Evolutionary conservation across 2,329 filamentous ascomycete genomes (phyloP), one percentile per base, ranked within the genome.

Genomic region (Penicillium sp.): DNA sequence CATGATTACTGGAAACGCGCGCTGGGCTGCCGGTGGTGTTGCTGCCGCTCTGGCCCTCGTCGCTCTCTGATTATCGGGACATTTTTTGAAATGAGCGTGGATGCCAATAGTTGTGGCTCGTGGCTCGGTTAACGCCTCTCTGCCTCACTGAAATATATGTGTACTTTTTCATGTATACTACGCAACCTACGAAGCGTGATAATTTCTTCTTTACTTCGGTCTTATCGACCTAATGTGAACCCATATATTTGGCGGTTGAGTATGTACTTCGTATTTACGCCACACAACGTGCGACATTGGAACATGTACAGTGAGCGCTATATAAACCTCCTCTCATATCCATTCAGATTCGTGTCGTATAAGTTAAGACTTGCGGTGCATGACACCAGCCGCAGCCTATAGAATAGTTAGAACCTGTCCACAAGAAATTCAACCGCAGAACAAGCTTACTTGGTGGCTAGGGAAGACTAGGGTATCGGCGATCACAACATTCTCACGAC

Each of bases 401-500:
- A 15, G 11, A 25, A 48, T 47, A 59, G 59, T 53, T 4, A 49
- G 25, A 34, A 23, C 2, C 2, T 13, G 15, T 16, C 43, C 7
- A 33, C 4, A 4, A 3, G 25, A 9, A 34, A n/a, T 5, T 31
- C 9, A 8, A 36, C 9, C 31, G 6, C 13, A 10, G n/a, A 5
- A 36, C 43, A 82, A 75, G 9, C 54, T 53, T 75, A 91, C 91
- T 84, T 97, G 92, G 72, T 96, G 92, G 68, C 88, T 94, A 5
- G 92, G 92, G 76, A 89, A 96, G 52, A 97, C 80, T 60, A 97
- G 77, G 6, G 90, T 89, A 76, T 97, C 92, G 21, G 92, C 92
- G 65, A 97, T 76, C 21, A 96, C 91, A 5, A 96, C 91, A 72
- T 97, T 97, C 78, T 96, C 91, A 65, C 88, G 85, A 68, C 92